Evolutionary conservation across 129 eudicot species (phyloP).

Genomic region (Ambrosia trifida): DNA sequence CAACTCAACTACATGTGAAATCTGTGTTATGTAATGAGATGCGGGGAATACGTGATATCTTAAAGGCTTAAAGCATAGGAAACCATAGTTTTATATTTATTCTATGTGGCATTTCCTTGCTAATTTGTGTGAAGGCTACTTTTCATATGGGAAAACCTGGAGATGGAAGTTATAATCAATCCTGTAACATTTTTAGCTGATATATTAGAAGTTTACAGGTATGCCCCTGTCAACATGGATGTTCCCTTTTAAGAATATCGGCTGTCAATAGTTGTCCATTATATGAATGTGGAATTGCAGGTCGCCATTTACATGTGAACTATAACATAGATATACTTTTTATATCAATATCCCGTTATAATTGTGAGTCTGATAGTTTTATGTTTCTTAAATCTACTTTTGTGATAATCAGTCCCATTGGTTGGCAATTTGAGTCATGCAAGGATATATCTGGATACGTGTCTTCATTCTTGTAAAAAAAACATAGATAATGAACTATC

Average conservation of each 20-base stretch:
- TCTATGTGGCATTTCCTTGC: neutral
- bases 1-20: neutral
- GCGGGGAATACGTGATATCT: neutral
- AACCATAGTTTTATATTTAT: neutral
- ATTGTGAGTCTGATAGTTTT: no score
- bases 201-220: neutral
- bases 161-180: neutral
- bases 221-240: neutral
- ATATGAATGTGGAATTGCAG: no score
- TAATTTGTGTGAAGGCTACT: neutral
- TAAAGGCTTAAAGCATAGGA: neutral
- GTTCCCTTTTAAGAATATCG: neutral
- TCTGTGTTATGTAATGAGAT: neutral
- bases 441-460: no score
- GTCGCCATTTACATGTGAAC: no score
- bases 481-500: neutral
- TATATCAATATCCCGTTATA: no score
- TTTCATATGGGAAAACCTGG: constrained; percentile 11
- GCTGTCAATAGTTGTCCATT: neutral
- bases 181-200: neutral
- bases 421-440: no score
- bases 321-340: no score
- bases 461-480: no score
- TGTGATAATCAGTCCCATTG: no score
- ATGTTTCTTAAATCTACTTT: no score